Base-by-base conservation (phyloP, 2,329 filamentous ascomycete genomes). In the Shiraia sp. region DNA sequence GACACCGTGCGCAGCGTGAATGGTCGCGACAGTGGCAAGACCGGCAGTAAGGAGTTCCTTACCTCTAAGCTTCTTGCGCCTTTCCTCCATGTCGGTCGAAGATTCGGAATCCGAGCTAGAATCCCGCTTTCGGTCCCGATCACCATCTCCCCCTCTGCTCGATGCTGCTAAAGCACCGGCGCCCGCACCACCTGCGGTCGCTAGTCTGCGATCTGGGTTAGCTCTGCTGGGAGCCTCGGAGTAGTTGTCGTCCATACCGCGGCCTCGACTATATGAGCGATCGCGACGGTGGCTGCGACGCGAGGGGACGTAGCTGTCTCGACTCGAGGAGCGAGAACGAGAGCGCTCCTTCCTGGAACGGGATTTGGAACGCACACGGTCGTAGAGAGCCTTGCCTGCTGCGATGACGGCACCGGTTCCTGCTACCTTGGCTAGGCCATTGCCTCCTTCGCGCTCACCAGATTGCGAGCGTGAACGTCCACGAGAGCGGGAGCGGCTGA, bases 1-100 rank as follows among this genome's bases (percentile, higher is more conserved):
- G 40, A 87, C 74, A 47, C 76, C 79, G 63, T 87, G 82, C 10
- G 81, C 83, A 16, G 83, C 83, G 68, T 87, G 83, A 49, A 87
- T 85, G 19, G 83, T 86, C 26, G 84, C 84, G 45, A 87, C 78
- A 42, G 81, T 83, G 39, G 84, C 83, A 44, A 87, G 72, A 49
- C 83, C 82, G 40, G 82, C 79, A 52, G 82, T 85, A 50, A 86
- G 63, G 59, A 85, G 67, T 74, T 85, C 80, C 69, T 85, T 85
- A 66, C 81, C 79, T 72, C 77, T 77, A 72, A 85, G 76, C 62
- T 85, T 84, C 69, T 83, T 86, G 39, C 77, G 74, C 59, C 75
- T 72, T 53, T 78, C 75, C 61, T 84, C 81, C 71, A 87, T 82
- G 61, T 83, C 82, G 57, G 77, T 77, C 63, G 79, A 81, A 50